These are phyloP conservation scores for Coccomyxa subellipsoidea DNA, from an alignment of 163 green algal species.

Conservation along the genomic window DNA sequence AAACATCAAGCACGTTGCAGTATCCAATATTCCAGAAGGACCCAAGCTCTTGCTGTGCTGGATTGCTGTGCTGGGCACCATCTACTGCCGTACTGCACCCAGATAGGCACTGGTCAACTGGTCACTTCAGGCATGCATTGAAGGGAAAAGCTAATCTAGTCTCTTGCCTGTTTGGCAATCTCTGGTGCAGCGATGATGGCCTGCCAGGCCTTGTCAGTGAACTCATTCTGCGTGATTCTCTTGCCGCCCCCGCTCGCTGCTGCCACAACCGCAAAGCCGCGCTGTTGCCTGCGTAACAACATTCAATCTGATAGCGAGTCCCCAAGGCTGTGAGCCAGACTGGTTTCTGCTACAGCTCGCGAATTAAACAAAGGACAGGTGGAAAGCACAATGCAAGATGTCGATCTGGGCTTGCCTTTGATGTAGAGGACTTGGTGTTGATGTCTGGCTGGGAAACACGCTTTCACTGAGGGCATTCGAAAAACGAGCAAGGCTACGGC, in stretches of 20 bases:
- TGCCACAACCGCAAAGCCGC: background rate
- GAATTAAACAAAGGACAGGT: background rate
- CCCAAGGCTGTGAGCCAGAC: background rate
- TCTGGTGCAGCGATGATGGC: slow-evolving; percentile 89
- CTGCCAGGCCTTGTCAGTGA: slow-evolving; percentile 96
- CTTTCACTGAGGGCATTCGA: background rate
- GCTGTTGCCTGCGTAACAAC: background rate
- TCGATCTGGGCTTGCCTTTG: background rate
- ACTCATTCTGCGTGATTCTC: slow-evolving; percentile 90
- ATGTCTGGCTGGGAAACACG: background rate
- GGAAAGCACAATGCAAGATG: too few species aligned
- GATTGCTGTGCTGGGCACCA: too few species aligned
- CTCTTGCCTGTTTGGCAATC: slow-evolving; percentile 68
- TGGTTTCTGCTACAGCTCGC: background rate
- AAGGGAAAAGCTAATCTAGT: too few species aligned
- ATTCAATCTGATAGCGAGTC: background rate
- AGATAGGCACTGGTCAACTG: too few species aligned
- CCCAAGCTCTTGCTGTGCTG: too few species aligned
- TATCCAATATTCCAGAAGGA: too few species aligned
- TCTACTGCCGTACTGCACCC: too few species aligned
- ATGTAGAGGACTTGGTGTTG: background rate
- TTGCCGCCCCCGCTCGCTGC: slow-evolving; percentile 45
- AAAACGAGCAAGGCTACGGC: background rate
- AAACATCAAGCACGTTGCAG: too few species aligned
- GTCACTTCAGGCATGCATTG: too few species aligned